phyloP scores from a whole-genome alignment of 2,329 filamentous ascomycete species.

The Monilinia fructigena region DNA sequence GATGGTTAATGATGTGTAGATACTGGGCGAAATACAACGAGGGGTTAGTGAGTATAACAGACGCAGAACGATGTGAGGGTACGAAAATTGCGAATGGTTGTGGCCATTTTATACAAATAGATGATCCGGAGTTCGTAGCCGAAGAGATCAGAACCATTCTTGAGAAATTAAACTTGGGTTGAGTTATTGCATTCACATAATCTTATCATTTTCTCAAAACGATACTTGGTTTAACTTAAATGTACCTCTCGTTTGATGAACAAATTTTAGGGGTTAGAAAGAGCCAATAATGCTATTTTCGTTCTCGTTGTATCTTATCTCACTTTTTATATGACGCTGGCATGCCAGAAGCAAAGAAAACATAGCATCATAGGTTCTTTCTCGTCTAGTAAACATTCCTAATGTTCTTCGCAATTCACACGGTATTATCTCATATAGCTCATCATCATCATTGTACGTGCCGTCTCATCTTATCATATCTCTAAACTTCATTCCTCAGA shows the following conservation, averaged over 20 bases:
- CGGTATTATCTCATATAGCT: neutral
- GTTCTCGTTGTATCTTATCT: neutral
- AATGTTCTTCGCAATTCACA: neutral
- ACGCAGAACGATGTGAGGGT: slow-evolving; percentile 32
- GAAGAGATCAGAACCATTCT: slow-evolving; percentile 41
- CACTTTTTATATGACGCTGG: neutral
- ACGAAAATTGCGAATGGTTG: slow-evolving; percentile 38
- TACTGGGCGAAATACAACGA: slow-evolving; percentile 41
- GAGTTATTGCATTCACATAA: neutral
- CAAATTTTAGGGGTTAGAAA: neutral
- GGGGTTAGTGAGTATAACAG: slow-evolving; percentile 37
- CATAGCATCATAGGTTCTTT: neutral
- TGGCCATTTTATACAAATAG: slow-evolving; percentile 41
- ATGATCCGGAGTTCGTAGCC: slow-evolving; percentile 39
- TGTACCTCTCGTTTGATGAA: neutral
- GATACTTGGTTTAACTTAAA: neutral
- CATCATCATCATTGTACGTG: slow-evolving; percentile 5
- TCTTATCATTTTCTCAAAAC: neutral
- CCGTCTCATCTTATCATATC: neutral
- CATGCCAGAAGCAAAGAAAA: slow-evolving; percentile 7
- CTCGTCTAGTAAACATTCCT: neutral
- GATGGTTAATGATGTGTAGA: slow-evolving; percentile 26
- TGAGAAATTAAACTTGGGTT: slow-evolving; percentile 38
- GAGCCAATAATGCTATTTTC: neutral
- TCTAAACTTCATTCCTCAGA: neutral